Evolutionary conservation across 75 land plant species (phyloP).

Genomic region (Picea sitchensis): DNA sequence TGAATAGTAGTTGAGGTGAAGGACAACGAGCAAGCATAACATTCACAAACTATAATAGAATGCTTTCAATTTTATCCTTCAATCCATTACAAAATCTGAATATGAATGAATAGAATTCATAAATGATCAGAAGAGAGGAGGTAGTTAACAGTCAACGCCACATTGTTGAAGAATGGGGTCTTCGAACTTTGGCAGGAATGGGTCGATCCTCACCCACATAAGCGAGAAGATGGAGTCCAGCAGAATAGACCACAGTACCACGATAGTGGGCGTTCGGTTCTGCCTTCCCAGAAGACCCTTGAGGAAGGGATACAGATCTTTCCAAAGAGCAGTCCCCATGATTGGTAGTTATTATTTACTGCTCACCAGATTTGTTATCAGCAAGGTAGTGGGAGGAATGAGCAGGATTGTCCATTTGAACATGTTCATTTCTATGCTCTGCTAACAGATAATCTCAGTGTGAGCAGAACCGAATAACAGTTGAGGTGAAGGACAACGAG

Average conservation of each 20-base stretch:
- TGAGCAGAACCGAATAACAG: too few relatives aligned
- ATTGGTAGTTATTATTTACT: conserved; percentile 66
- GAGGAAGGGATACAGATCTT: conserved; percentile 80
- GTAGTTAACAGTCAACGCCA: conserved; percentile 42
- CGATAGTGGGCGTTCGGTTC: conserved; percentile 86
- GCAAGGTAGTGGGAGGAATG: conserved; percentile 82
- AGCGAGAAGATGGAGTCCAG: conserved; percentile 86
- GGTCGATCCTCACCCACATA: conserved; percentile 79
- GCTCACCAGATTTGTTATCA: conserved; percentile 71
- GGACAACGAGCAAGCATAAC: too few relatives aligned
- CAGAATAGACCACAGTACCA: conserved; percentile 74
- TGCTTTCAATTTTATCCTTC: too few relatives aligned
- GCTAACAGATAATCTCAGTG: too few relatives aligned
- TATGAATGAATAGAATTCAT: too few relatives aligned
- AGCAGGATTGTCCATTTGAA: conserved; percentile 84
- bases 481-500: too few relatives aligned
- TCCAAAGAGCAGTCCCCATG: conserved; percentile 86
- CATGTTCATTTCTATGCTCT: conserved; percentile 5
- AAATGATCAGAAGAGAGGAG: too few relatives aligned
- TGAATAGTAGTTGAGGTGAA: too few relatives aligned
- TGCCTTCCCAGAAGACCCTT: conserved; percentile 18
- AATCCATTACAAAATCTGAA: too few relatives aligned
- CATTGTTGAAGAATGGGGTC: too few relatives aligned
- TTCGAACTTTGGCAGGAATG: conserved; percentile 30
- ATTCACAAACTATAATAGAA: too few relatives aligned